These are phyloP conservation scores for Botrytis fabae DNA, from an alignment of 2,329 filamentous ascomycete genomes.

Conservation along the genomic window DNA sequence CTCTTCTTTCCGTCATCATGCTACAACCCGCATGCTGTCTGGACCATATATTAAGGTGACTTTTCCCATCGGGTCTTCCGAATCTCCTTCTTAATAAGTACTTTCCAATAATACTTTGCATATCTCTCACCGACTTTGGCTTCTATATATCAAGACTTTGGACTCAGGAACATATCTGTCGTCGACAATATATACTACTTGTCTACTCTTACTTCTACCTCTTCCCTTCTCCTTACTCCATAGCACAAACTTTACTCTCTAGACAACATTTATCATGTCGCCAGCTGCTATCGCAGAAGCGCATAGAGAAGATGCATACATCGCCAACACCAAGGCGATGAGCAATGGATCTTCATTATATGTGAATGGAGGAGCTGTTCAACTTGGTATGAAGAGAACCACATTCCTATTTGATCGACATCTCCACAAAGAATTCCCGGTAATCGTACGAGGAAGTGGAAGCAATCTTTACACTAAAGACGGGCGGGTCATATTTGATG, in stretches of 20 bases:
- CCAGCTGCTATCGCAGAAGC: conserved; percentile 22
- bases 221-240: not conserved
- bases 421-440: conserved; percentile 36
- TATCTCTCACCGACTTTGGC: not conserved
- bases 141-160: conserved; percentile 6
- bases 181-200: conserved; percentile 4
- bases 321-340: not conserved
- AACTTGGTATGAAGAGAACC: conserved; percentile 25
- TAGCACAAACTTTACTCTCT: not conserved
- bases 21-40: conserved; percentile 17
- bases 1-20: conserved; percentile 19
- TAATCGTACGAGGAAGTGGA: conserved; percentile 36
- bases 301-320: conserved; percentile 4
- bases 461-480: conserved; percentile 37
- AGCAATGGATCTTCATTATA: conserved; percentile 5
- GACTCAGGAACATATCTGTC: conserved; percentile 8
- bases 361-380: conserved; percentile 18
- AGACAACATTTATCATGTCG: conserved; percentile 19
- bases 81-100: conserved; percentile 14
- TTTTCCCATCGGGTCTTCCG: not conserved
- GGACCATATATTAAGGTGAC: conserved; percentile 16
- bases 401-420: conserved; percentile 36
- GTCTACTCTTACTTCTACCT: conserved; percentile 8
- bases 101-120: not conserved
- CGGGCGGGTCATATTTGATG: conserved; percentile 66